These are phyloP conservation scores for Chenopodium quinoa DNA, from an alignment of 148 eudicot species.

Conservation along the genomic window DNA sequence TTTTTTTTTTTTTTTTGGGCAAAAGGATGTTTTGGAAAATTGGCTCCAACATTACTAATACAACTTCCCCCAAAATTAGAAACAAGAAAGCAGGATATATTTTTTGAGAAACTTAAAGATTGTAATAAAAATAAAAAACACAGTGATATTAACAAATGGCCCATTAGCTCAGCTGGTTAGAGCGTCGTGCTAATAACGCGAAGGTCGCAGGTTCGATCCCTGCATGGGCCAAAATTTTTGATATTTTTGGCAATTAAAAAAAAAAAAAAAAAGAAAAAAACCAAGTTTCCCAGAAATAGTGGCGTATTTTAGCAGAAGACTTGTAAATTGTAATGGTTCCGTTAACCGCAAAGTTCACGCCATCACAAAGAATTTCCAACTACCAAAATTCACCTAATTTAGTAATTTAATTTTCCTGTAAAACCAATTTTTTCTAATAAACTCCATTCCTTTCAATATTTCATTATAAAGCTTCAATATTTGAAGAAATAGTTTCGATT, in stretches of 20 bases:
- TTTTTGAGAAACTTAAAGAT: no score
- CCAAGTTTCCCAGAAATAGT: neutral
- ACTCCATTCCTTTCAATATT: neutral
- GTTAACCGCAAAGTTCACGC: neutral
- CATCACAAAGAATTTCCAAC: neutral
- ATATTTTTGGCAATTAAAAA: no score
- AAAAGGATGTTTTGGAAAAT: no score
- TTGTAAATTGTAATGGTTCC: neutral
- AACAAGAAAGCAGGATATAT: no score
- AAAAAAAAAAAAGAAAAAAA: no score
- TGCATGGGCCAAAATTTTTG: conserved; percentile 55
- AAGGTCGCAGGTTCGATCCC: conserved; percentile 86
- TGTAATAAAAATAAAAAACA: no score
- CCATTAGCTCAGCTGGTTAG: conserved; percentile 71
- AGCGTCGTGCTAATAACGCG: conserved; percentile 84
- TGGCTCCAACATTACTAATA: no score
- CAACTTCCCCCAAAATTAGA: no score
- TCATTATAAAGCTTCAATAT: neutral
- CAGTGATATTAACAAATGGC: conserved; percentile 1
- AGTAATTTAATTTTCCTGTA: neutral
- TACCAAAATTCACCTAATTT: neutral
- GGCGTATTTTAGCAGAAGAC: neutral
- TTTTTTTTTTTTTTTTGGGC: no score
- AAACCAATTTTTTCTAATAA: neutral
- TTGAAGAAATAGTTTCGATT: neutral